Evolutionary conservation across 768 basidiomycete species (phyloP), one percentile per base, ranked within the genome.

Genomic region (Mycena metata): DNA sequence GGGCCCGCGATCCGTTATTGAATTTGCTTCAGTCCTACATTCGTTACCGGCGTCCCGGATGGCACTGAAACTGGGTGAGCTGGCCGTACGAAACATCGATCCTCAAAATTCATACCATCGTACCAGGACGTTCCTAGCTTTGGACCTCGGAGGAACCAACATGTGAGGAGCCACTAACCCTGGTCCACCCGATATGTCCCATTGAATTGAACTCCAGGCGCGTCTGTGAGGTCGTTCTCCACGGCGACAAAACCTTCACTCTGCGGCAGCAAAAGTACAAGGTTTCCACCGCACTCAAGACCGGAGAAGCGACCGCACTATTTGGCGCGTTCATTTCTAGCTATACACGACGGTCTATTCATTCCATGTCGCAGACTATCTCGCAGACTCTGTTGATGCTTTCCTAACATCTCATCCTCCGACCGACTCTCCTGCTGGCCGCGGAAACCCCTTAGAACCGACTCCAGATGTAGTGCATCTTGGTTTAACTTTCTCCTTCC

Each of bases 101-200:
- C 41, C 30, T 46, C 36, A 41, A 35, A 56, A 54, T 35, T 64
- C 41, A 66, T 36, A 21, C 19, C 45, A 59, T 49, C 52, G 46
- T 55, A 23, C 55, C 74, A 98, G 96, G 50, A 97, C 96, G 8
- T 99, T 98, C 81, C 89, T 99, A 60, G 96, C 98, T 5, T 86
- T 99, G 21, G 97, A 99, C 83, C 88, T 99, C 21, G 98, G 98
- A 45, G 98, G 98, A 63, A 99, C 98, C 24, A 99, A 99, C 78
- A 86, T 99, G 93, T 98, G 80, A 77, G 93, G 5, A 60, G 35
- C 15, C 30, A 42, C 17, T 24, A 42, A 36, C 24, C 13, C 39
- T 17, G 52, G 26, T 52, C 1, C 35, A 16, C 39, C 24, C 46
- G 42, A 55, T 45, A 39, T 51, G 36, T 54, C 58, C 57, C 51